A percentile compares a stretch with the other conserved stretches of the same genome.
These are phyloP conservation scores for Candida incommunis DNA, from an alignment of 805 yeast genomes.

Conservation along the genomic window DNA sequence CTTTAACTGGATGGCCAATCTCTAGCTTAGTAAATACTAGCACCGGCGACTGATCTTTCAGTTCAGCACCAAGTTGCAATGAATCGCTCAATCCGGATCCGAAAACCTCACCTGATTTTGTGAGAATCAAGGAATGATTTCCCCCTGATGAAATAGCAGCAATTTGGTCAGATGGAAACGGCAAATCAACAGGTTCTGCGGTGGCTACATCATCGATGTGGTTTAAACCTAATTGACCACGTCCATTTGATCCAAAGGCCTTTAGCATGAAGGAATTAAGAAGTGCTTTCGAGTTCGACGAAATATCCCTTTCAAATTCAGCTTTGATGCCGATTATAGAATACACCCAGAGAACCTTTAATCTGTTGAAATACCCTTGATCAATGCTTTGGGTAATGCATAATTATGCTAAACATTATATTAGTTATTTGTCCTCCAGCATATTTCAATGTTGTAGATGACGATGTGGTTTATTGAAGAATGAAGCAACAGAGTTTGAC, in stretches of 20 bases:
- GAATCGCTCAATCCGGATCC: slow-evolving; percentile 43
- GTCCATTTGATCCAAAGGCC: slow-evolving; percentile 79
- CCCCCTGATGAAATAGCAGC: slow-evolving; percentile 60
- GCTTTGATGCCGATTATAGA: no score
- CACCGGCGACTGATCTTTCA: neutral
- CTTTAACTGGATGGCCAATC: slow-evolving; percentile 23
- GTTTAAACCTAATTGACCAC: slow-evolving; percentile 53
- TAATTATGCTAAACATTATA: no score
- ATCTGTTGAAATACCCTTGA: no score
- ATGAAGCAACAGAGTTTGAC: no score
- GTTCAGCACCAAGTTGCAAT: slow-evolving; percentile 41
- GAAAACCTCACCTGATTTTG: slow-evolving; percentile 37
- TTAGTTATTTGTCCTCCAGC: no score
- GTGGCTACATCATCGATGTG: slow-evolving; percentile 34
- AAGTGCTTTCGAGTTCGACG: no score
- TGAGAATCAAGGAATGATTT: slow-evolving; percentile 60
- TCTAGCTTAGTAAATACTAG: slow-evolving; percentile 7
- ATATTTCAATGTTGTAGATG: no score
- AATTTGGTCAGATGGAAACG: slow-evolving; percentile 3
- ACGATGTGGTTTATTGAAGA: no score
- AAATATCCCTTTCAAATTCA: no score
- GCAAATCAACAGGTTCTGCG: slow-evolving; percentile 15
- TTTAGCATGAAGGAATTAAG: no score
- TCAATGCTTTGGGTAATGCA: no score
- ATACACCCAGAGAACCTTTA: no score